Evolutionary conservation across 1,284 basidiomycete genomes (phyloP).

Genomic region (Leccinum angustisporum): DNA sequence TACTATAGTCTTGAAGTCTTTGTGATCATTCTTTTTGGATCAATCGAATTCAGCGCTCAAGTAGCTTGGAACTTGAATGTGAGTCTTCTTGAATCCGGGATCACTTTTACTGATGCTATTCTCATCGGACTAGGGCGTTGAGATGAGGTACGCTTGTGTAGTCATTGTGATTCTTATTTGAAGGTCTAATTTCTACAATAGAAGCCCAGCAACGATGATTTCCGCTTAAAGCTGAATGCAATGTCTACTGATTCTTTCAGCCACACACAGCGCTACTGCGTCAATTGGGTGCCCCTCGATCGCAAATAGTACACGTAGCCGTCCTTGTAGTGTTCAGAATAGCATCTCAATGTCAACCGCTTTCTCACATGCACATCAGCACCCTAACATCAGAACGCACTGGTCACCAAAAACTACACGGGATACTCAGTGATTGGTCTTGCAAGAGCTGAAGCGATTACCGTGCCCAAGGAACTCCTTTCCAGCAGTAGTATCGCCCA

Average conservation of each 20-base stretch:
- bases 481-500: not conserved
- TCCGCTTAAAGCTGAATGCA: not conserved
- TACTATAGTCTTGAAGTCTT: slow-evolving; percentile 7
- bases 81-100: not conserved
- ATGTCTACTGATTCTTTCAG: not conserved
- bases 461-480: not conserved
- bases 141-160: not conserved
- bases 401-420: not conserved
- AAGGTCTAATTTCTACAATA: not conserved
- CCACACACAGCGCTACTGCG: not conserved
- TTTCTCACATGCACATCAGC: not conserved
- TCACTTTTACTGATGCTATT: not conserved
- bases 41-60: slow-evolving; percentile 49
- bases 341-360: not conserved
- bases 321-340: not conserved
- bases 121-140: not conserved
- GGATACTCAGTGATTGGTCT: not conserved
- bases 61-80: slow-evolving; percentile 19
- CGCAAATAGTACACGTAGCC: not conserved
- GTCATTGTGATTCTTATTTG: not conserved
- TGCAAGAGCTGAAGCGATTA: not conserved
- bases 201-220: not conserved
- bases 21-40: slow-evolving; percentile 17
- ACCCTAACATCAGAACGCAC: not conserved
- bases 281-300: not conserved